These are phyloP conservation scores for Saccharomyces eubayanus DNA, from an alignment of 805 yeast species.

Conservation along the genomic window DNA sequence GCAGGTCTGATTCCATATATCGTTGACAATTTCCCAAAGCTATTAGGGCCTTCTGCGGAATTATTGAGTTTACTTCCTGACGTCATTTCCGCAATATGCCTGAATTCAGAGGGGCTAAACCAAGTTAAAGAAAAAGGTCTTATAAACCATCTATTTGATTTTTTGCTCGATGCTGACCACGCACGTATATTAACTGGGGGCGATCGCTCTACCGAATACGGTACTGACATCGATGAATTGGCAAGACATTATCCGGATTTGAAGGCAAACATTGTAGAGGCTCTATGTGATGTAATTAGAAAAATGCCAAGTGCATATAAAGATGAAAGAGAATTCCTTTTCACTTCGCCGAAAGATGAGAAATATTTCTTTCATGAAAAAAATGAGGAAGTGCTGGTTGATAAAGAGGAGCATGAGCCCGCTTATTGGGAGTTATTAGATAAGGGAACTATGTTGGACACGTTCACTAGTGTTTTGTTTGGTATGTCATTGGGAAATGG, in stretches of 20 bases:
- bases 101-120: slow-evolving; percentile 63
- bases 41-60: slow-evolving; percentile 52
- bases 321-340: slow-evolving; percentile 39
- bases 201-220: slow-evolving; percentile 49
- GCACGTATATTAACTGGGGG: slow-evolving; percentile 48
- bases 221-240: slow-evolving; percentile 66
- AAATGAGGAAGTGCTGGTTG: slow-evolving; percentile 34
- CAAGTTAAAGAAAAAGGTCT: slow-evolving; percentile 39
- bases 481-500: slow-evolving; percentile 46
- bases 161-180: slow-evolving; percentile 41
- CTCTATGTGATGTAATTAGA: slow-evolving; percentile 39
- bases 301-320: slow-evolving; percentile 36
- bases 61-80: slow-evolving; percentile 59
- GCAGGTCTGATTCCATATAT: slow-evolving; percentile 63
- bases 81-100: slow-evolving; percentile 71
- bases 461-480: slow-evolving; percentile 39
- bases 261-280: slow-evolving; percentile 47
- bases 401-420: slow-evolving; percentile 39
- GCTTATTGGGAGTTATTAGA: slow-evolving; percentile 47
- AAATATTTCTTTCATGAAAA: slow-evolving; percentile 36
- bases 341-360: slow-evolving; percentile 29
- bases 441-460: slow-evolving; percentile 42
- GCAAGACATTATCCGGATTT: slow-evolving; percentile 76
- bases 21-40: slow-evolving; percentile 45
- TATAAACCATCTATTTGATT: slow-evolving; percentile 40